Conservation (phyloP, 2,329 filamentous ascomycete species). For the Colletotrichum orbiculare region DNA sequence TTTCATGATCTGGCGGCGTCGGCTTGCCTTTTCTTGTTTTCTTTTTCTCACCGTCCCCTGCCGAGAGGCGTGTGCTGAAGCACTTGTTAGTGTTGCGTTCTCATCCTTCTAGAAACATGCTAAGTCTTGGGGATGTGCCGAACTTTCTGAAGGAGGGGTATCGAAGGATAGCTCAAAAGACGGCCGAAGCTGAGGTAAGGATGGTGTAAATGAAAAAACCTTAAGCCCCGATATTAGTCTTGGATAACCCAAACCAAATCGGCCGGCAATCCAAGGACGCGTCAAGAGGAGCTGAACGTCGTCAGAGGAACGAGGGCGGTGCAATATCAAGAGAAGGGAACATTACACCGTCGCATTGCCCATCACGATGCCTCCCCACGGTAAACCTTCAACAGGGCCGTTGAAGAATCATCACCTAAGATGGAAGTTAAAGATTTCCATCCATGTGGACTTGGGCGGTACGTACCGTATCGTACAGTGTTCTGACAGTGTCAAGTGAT, state of each 20-base stretch:
- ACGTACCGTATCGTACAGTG: slow-evolving; percentile 5
- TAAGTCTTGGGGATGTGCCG: not conserved
- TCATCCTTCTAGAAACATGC: slow-evolving; percentile 1
- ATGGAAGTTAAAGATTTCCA: slow-evolving; percentile 13
- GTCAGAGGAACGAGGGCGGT: not conserved
- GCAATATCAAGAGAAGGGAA: not conserved
- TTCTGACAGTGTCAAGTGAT: slow-evolving; percentile 11
- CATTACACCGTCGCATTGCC: not conserved
- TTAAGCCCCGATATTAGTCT: slow-evolving; percentile 8
- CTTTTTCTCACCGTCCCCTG: not conserved
- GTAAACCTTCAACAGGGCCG: slow-evolving; percentile 1
- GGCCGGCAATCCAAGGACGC: not conserved
- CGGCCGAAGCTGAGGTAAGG: slow-evolving; percentile 17
- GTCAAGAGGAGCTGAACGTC: not conserved
- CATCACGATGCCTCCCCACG: not conserved
- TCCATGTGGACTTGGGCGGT: slow-evolving; percentile 5
- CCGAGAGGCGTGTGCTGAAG: slow-evolving; percentile 2
- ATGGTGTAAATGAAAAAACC: slow-evolving; percentile 34
- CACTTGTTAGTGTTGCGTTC: not conserved
- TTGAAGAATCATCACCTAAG: slow-evolving; percentile 1
- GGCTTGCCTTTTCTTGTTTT: not conserved
- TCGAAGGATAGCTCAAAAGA: slow-evolving; percentile 16
- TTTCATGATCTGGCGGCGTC: slow-evolving; percentile 48
- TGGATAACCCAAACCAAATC: not conserved
- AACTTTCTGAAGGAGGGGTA: slow-evolving; percentile 11